Evolutionary conservation across 2,329 filamentous ascomycete genomes (phyloP), one percentile per base, ranked within the genome.

Genomic region (Samsoniella hepiali): DNA sequence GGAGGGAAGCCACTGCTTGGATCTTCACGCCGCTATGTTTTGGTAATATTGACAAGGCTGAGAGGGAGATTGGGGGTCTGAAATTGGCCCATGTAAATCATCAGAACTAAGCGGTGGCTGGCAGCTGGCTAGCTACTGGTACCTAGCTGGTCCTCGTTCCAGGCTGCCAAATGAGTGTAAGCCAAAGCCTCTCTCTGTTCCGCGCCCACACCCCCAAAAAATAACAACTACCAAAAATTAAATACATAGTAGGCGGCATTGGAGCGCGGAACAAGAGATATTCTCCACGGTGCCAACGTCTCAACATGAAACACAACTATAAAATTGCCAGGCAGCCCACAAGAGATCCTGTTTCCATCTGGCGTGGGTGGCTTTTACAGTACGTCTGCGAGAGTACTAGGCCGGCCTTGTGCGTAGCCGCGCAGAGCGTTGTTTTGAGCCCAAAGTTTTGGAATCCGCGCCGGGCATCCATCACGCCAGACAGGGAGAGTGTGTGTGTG

Each of bases 11-110:
- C 58, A 60, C 36, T 59, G 27, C 36, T 51, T 29, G 58, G 49
- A 61, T 53, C 58, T 22, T 61, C 58, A 54, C 34, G 58, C 47
- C 58, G 31, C 47, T 54, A 44, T 31, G 4, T 45, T 59, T 13
- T 15, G 17, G 50, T 40, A 61, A 55, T 62, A 55, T 62, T 62
- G 59, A 29, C 50, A 62, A 62, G 59, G 59, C 59, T 62, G 59
- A 44, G 31, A 42, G 47, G 5, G 31, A 38, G 29, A 61, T 31
- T 45, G 49, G 58, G 58, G 29, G 9, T 22, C 27, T 22, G 45
- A 42, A 34, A 44, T 50, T 60, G 34, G 45, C 57, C 56, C 22
- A 38, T 49, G 56, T 58, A 50, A 51, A 49, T 51, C 40, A 59
- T 51, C 32, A 59, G 5, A n/a, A 38, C 42, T 27, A 17, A 22